Evolutionary conservation across 2,329 filamentous ascomycete genomes (phyloP).

Genomic region (Paramyrothecium sp.): DNA sequence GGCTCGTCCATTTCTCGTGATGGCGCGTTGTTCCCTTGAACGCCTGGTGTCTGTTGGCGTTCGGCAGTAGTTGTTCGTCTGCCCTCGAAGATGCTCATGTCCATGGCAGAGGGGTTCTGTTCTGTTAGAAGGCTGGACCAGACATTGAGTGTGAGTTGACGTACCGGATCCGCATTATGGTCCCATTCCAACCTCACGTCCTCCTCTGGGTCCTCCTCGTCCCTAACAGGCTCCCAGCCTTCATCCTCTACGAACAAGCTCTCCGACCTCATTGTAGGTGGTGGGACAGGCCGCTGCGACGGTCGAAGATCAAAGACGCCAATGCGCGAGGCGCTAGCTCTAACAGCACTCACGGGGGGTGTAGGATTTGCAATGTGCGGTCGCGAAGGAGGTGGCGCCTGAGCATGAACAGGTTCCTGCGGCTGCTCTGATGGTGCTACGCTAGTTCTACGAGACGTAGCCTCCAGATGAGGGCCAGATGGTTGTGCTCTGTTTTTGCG

Average conservation of each 20-base stretch:
- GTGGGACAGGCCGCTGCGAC: conserved; percentile 51
- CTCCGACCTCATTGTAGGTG: conserved; percentile 60
- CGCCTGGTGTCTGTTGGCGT: background rate
- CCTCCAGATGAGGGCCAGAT: conserved; percentile 43
- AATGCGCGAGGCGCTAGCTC: conserved; percentile 32
- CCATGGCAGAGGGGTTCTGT: conserved; percentile 43
- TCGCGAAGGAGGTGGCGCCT: conserved; percentile 18
- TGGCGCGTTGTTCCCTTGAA: conserved; percentile 4
- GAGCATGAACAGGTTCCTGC: conserved; percentile 13
- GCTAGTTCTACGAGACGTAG: conserved; percentile 43
- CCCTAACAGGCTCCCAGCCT: conserved; percentile 68
- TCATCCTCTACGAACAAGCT: conserved; percentile 77
- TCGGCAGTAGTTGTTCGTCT: conserved; percentile 15
- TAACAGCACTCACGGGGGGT: conserved; percentile 30
- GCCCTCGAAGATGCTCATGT: conserved; percentile 37
- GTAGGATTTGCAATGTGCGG: conserved; percentile 26
- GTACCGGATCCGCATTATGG: conserved; percentile 61
- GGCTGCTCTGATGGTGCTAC: conserved; percentile 32
- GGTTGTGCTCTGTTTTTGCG: conserved; percentile 35
- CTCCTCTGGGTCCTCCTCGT: conserved; percentile 61
- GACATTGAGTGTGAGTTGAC: no score
- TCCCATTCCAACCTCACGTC: conserved; percentile 74
- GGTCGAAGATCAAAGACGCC: conserved; percentile 46
- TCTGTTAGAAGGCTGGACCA: conserved; percentile 28
- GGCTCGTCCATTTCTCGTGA: conserved; percentile 18